Evolutionary conservation across 192 early-diverging fungal species (phyloP).

Genomic region (Umbelopsis sp.): DNA sequence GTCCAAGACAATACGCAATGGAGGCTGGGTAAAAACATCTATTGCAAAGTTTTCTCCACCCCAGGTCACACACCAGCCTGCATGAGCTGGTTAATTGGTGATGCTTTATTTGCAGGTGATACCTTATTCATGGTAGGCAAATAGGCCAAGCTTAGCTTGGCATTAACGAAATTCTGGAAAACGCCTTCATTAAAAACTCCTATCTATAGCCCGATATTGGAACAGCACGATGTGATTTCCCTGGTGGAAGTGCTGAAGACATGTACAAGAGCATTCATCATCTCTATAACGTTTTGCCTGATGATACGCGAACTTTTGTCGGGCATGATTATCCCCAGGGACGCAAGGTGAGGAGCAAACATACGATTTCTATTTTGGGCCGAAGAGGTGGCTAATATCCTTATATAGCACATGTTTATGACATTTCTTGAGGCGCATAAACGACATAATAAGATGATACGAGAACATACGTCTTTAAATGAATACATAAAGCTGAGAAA

Average conservation of each 20-base stretch:
- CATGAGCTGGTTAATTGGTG: conserved; percentile 31
- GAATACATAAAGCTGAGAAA: conserved; percentile 29
- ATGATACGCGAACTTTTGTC: conserved; percentile 36
- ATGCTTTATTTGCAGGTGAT: conserved; percentile 40
- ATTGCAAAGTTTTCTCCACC: conserved; percentile 19
- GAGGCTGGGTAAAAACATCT: conserved; percentile 30
- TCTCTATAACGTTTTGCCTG: conserved; percentile 28
- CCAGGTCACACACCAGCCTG: conserved; percentile 42
- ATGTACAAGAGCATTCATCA: conserved; percentile 37
- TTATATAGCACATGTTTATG: conserved; percentile 27
- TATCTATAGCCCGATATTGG: conserved; percentile 37
- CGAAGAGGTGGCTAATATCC: not conserved
- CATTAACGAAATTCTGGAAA: conserved; percentile 15
- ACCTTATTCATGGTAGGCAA: conserved; percentile 39
- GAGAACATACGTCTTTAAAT: conserved; percentile 8
- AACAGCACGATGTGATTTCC: conserved; percentile 41
- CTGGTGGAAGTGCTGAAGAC: conserved; percentile 36
- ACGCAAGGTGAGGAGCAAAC: conserved; percentile 4
- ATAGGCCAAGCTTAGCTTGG: not conserved
- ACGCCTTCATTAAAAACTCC: not conserved
- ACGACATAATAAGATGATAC: conserved; percentile 34
- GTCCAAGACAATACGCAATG: conserved; percentile 18
- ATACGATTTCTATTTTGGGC: not conserved
- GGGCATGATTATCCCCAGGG: conserved; percentile 36
- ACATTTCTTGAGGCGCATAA: conserved; percentile 30